Conservation (phyloP, 768 basidiomycete genomes). For the Boletellus sp. region DNA sequence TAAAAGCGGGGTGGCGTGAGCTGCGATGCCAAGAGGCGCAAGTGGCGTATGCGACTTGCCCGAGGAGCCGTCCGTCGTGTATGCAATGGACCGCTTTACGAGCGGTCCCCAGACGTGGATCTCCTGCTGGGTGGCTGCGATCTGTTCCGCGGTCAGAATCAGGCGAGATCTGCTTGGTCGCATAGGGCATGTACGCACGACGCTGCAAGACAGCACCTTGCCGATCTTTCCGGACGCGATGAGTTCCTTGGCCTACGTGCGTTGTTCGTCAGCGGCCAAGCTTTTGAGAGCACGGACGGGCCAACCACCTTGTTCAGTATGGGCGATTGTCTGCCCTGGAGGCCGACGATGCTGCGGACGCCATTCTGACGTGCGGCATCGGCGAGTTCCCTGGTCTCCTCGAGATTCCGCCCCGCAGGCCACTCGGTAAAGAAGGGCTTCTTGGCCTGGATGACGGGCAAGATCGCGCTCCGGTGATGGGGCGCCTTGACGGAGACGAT, state of each 20-base stretch:
- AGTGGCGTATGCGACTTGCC: neutral
- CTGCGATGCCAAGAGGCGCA: neutral
- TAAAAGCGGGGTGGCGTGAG: no score
- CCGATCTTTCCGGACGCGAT: constrained; percentile 7
- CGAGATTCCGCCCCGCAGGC: constrained; percentile 7
- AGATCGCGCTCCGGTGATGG: constrained; percentile 4
- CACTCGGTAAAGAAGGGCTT: constrained; percentile 13
- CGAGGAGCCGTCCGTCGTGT: neutral
- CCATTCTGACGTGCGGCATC: constrained; percentile 6
- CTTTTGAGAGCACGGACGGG: no score
- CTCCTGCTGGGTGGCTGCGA: constrained; percentile 1
- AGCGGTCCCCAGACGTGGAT: neutral
- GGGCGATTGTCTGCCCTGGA: constrained; percentile 14
- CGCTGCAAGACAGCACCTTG: constrained; percentile 8
- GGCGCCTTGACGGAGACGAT: constrained; percentile 11
- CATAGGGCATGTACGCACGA: neutral
- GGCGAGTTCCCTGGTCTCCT: constrained; percentile 10
- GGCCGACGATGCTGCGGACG: constrained; percentile 2
- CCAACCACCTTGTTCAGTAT: constrained; percentile 2
- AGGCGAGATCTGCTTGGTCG: neutral
- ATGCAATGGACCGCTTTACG: neutral
- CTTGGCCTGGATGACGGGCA: constrained; percentile 13
- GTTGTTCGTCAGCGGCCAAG: neutral
- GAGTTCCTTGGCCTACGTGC: constrained; percentile 5
- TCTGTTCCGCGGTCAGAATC: neutral